Percentiles rank a stretch among this genome's conserved stretches.
Conservation (phyloP, 2,329 filamentous ascomycete species). For the Arthroderma sp. region DNA sequence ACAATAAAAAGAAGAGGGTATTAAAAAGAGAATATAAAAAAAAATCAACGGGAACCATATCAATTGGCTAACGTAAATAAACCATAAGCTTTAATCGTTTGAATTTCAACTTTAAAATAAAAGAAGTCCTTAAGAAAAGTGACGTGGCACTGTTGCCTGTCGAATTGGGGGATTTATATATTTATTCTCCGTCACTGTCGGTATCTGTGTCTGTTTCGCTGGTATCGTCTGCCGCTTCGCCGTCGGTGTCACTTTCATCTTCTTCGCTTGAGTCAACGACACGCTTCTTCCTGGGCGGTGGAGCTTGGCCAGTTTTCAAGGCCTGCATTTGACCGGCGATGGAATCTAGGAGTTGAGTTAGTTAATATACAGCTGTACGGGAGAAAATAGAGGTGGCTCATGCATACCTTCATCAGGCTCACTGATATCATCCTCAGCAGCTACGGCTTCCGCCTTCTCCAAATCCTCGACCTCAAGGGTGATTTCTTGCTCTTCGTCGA, state of each 20-base stretch:
- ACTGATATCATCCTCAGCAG: slow-evolving; percentile 86
- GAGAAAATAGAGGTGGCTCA: not conserved
- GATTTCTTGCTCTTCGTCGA: slow-evolving; percentile 85
- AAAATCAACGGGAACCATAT: not conserved
- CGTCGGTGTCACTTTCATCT: slow-evolving; percentile 51
- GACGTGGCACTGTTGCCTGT: not conserved
- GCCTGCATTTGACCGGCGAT: slow-evolving; percentile 83
- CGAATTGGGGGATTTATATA: not conserved
- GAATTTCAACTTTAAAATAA: not conserved
- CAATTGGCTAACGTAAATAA: not conserved
- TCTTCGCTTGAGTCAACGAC: slow-evolving; percentile 52
- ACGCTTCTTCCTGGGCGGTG: slow-evolving; percentile 42
- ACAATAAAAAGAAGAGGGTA: not conserved
- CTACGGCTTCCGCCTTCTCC: slow-evolving; percentile 67
- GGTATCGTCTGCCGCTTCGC: slow-evolving; percentile 45
- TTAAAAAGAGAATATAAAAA: not conserved
- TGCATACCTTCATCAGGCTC: slow-evolving; percentile 91
- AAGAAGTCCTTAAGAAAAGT: not conserved
- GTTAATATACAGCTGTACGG: slow-evolving; percentile 17
- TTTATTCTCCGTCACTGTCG: slow-evolving; percentile 58
- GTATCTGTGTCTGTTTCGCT: slow-evolving; percentile 59
- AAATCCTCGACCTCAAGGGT: slow-evolving; percentile 81
- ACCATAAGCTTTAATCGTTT: slow-evolving; percentile 2
- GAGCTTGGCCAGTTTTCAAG: slow-evolving; percentile 56
- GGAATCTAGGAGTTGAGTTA: slow-evolving; percentile 48